Evolutionary conservation across 345 rosid genomes (phyloP).

Genomic region (Eucalyptus polyanthemos): DNA sequence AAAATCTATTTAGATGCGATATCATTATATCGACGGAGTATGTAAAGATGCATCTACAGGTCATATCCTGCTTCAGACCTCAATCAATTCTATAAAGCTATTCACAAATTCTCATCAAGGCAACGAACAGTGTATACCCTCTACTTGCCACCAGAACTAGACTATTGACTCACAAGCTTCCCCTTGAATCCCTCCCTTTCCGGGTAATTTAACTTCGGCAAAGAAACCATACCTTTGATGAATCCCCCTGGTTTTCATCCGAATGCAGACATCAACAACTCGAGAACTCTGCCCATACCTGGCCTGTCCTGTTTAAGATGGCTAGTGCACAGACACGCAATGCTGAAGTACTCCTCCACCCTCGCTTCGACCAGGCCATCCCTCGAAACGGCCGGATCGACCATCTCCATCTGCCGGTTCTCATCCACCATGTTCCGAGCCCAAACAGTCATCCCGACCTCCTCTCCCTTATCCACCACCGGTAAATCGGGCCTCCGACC

Average conservation of each 20-base stretch:
- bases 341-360: conserved; percentile 40
- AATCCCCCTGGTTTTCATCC: not conserved
- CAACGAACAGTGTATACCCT: too few relatives aligned
- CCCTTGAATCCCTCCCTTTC: not conserved
- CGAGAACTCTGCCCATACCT: conserved; percentile 6
- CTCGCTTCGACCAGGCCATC: conserved; percentile 7
- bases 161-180: not conserved
- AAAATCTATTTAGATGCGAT: not conserved
- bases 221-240: not conserved
- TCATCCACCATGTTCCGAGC: conserved; percentile 19
- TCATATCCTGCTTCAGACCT: too few relatives aligned
- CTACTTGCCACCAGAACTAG: too few relatives aligned
- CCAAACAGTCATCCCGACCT: conserved; percentile 44
- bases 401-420: conserved; percentile 36
- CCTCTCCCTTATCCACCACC: conserved; percentile 2
- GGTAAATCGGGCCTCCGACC: conserved; percentile 58
- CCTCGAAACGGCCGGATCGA: conserved; percentile 7
- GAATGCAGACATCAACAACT: not conserved
- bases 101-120: too few relatives aligned
- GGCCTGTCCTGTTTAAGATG: conserved; percentile 36
- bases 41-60: too few relatives aligned
- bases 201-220: not conserved
- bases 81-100: too few relatives aligned
- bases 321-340: conserved; percentile 44
- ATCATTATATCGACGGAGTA: too few relatives aligned